Base-by-base conservation (phyloP, 1,284 basidiomycete species). In the Stygiomarasmius scandens region DNA sequence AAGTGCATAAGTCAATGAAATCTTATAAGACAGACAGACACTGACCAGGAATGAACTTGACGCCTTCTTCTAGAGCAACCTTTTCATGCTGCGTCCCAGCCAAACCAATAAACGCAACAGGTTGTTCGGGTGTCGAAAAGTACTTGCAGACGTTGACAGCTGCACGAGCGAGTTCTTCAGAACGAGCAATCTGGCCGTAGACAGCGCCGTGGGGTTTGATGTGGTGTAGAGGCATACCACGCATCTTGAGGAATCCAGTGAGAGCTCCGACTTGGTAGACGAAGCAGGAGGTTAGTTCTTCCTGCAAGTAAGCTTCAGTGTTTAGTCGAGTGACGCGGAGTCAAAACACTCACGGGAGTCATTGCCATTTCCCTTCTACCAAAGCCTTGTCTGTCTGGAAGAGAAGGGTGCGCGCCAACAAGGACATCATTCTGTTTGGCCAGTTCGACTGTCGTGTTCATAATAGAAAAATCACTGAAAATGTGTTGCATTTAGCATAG, bases 241-340 rank as follows among this genome's bases (percentile, higher is more conserved):
- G 74, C 0, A 74, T 67, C 43, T 74, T 79, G 54, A 88, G 70
- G 63, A 87, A 87, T 0, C 82, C 85, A 2, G 63, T 69, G 3
- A 87, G 68, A 0, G 86, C 84, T 14, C 85, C 85, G 25, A 85
- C 79, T 71, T 87, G 86, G 63, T 86, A 86, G 2, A 82, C 75
- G 58, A 87, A 81, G 63, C 83, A 85, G 22, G 80, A 75, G 8
- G 72, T 73, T 29, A 87, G 77, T 60, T 86, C 83, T 4, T 83
- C 81, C 84, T 80, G 46, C 34, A 9, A 19, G 3, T 6, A 22
- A 49, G 43, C 34, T 20, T 19, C 38, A 41, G 5, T 4, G 52
- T 44, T 48, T 36, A 14, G 22, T n/a, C 38, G 27, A 44, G 0
- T 19, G 38, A 47, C 8, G n/a, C 20, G 19, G 23, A 11, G 6